Evolutionary conservation across 2,329 filamentous ascomycete genomes (phyloP), one percentile per base, ranked within the genome.

Genomic region (Pyrenophora tritici-repentis): DNA sequence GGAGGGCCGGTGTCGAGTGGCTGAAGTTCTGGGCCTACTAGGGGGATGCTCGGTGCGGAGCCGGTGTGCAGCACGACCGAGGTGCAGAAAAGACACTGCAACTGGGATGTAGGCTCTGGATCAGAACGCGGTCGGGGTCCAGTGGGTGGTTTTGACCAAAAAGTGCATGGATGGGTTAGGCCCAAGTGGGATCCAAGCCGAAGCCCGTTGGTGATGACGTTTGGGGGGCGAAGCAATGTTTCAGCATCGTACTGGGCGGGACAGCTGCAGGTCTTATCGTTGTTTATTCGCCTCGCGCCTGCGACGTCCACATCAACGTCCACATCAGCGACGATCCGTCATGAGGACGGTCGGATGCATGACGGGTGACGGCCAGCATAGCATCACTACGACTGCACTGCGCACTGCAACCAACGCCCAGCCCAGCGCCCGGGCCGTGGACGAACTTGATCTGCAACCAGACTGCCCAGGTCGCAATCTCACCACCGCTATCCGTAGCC

Each of bases 401-500:
- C 5, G 6, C 16, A 38, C 18, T 18, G 35, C 8, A n/a, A 9
- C 33, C 14, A 9, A 8, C 34, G 5, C 26, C n/a, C 17, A 24
- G 18, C 34, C 22, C 44, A 32, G 16, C 53, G 50, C 47, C 47
- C n/a, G 44, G 50, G 31, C 53, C 33, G 24, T 44, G 18, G 50
- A 43, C 53, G 61, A 61, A 62, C 59, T 50, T 50, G 61, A 63
- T 63, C 62, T 58, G 55, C 58, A 52, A 46, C 31, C 43, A 29
- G 26, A 29, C 26, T 29, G 26, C 26, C 26, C 26, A 29, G 41
- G 31, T 37, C 42, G 42, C 32, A 53, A 37, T 42, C 55, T 53
- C 24, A 45, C 45, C 37, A 26, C 22, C 41, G 37, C 45, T 42
- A 41, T 37, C 38, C 35, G 31, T 22, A 38, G 14, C 9, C 22